Conservation (phyloP, 108 stramenopile species). For the Cylindrotheca fusiformis region DNA sequence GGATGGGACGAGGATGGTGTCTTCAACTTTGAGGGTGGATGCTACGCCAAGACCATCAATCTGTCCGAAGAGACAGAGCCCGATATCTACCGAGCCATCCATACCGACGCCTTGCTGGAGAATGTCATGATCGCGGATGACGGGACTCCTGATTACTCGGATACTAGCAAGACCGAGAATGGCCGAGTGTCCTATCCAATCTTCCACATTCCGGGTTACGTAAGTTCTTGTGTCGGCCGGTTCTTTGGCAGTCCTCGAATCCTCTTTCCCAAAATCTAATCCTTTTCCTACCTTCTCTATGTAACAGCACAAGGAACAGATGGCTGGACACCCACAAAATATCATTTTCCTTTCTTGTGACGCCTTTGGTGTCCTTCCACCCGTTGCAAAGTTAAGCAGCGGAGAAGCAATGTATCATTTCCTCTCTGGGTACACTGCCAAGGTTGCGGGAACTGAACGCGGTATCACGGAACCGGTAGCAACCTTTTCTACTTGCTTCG, state of each 20-base stretch:
- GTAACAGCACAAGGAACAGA: conserved; percentile 81
- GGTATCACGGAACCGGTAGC: conserved; percentile 93
- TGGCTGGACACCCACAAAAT: conserved; percentile 94
- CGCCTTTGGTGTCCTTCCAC: conserved; percentile 97
- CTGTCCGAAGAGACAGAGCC: conserved; percentile 93
- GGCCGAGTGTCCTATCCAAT: conserved; percentile 96
- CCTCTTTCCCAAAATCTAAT: neutral
- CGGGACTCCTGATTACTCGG: conserved; percentile 85
- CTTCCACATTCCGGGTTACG: conserved; percentile 90
- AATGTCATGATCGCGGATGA: conserved; percentile 83
- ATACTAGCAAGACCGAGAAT: conserved; percentile 95
- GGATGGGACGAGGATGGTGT: conserved; percentile 98
- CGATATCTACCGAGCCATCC: conserved; percentile 96
- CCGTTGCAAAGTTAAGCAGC: conserved; percentile 89
- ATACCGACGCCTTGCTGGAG: conserved; percentile 93
- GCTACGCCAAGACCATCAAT: conserved; percentile 98
- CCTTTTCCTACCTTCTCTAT: conserved; percentile 1
- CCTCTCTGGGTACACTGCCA: conserved; percentile 96
- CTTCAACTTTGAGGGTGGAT: conserved; percentile 99
- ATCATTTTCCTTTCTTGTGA: conserved; percentile 97
- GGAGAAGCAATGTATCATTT: conserved; percentile 99
- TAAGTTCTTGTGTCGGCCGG: conserved; percentile 37
- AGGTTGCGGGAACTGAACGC: conserved; percentile 98
- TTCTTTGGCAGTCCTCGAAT: neutral
- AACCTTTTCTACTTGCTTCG: conserved; percentile 95